Percentiles rank a stretch among this genome's conserved stretches.
Conservation (phyloP, 2,329 filamentous ascomycete species). For the Alternaria sp. region DNA sequence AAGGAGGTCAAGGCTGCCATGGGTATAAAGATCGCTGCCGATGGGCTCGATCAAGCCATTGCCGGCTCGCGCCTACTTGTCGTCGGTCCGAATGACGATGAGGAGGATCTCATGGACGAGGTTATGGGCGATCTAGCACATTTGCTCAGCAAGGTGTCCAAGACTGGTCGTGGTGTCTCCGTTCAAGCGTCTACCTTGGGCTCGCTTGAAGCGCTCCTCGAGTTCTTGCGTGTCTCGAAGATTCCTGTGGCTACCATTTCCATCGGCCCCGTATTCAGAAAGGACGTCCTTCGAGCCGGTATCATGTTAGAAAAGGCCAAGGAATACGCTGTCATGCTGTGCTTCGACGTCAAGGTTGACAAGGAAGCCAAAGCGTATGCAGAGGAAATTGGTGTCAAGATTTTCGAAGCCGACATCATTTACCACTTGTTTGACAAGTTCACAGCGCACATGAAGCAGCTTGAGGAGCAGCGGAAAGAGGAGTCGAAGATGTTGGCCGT, state of each 20-base stretch:
- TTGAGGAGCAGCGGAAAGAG: slow-evolving; percentile 92
- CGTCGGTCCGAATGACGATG: slow-evolving; percentile 92
- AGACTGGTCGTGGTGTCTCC: slow-evolving; percentile 90
- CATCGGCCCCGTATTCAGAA: slow-evolving; percentile 97
- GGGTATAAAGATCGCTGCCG: slow-evolving; percentile 98
- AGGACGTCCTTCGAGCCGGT: slow-evolving; percentile 92
- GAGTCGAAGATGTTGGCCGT: slow-evolving; percentile 95
- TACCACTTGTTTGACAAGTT: slow-evolving; percentile 98
- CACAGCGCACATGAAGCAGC: slow-evolving; percentile 89
- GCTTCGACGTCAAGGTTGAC: slow-evolving; percentile 99
- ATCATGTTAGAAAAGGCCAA: slow-evolving; percentile 96
- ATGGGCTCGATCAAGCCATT: slow-evolving; percentile 94
- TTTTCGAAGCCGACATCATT: slow-evolving; percentile 98
- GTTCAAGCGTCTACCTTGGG: slow-evolving; percentile 97
- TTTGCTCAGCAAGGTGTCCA: slow-evolving; percentile 89
- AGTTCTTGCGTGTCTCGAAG: slow-evolving; percentile 95
- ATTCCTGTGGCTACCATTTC: slow-evolving; percentile 97
- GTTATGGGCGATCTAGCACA: slow-evolving; percentile 94
- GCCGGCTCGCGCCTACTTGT: slow-evolving; percentile 94
- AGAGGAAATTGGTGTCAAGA: slow-evolving; percentile 92
- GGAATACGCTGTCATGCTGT: slow-evolving; percentile 98
- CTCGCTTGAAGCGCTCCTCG: slow-evolving; percentile 92
- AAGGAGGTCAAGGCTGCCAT: slow-evolving; percentile 98
- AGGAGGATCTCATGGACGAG: slow-evolving; percentile 95
- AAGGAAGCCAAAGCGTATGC: slow-evolving; percentile 93